Evolutionary conservation across 768 basidiomycete genomes (phyloP).

Genomic region (Phaffia australis): DNA sequence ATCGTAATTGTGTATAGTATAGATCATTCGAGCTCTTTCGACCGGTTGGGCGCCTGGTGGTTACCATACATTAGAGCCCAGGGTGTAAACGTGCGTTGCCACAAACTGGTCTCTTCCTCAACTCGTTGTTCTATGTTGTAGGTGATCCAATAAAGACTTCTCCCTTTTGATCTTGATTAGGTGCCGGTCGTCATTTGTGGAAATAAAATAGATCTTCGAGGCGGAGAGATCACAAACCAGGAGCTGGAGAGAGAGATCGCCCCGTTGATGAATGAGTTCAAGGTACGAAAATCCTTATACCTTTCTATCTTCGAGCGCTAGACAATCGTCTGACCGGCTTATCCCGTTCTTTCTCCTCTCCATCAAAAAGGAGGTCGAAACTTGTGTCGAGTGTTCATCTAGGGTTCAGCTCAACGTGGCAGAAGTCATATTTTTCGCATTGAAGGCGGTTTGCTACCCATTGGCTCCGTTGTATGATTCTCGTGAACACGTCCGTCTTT

Average conservation of each 20-base stretch:
- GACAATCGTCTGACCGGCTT: too few relatives aligned
- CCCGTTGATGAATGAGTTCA: conserved; percentile 98
- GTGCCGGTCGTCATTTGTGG: conserved; percentile 94
- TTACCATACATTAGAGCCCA: conserved; percentile 86
- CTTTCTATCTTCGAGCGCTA: conserved; percentile 7
- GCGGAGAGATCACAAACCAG: conserved; percentile 86
- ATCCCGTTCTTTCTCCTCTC: not conserved
- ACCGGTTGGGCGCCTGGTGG: conserved; percentile 97
- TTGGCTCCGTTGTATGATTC: conserved; percentile 96
- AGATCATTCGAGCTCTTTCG: conserved; percentile 91
- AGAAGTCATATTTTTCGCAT: conserved; percentile 96
- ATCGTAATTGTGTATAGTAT: conserved; percentile 96
- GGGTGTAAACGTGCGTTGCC: conserved; percentile 71
- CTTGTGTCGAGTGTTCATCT: conserved; percentile 64
- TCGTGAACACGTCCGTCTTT: conserved; percentile 67
- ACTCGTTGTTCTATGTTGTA: not conserved
- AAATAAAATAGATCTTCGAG: conserved; percentile 94
- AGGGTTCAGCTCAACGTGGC: conserved; percentile 68
- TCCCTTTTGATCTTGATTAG: conserved; percentile 40
- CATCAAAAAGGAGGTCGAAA: conserved; percentile 93
- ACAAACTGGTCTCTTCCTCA: not conserved
- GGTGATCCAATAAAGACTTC: not conserved
- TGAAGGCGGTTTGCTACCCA: conserved; percentile 93
- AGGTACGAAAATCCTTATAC: conserved; percentile 45
- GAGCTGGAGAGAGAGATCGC: conserved; percentile 82